Conservation (phyloP, 2,329 filamentous ascomycete species). For the Ascochyta rabiei region DNA sequence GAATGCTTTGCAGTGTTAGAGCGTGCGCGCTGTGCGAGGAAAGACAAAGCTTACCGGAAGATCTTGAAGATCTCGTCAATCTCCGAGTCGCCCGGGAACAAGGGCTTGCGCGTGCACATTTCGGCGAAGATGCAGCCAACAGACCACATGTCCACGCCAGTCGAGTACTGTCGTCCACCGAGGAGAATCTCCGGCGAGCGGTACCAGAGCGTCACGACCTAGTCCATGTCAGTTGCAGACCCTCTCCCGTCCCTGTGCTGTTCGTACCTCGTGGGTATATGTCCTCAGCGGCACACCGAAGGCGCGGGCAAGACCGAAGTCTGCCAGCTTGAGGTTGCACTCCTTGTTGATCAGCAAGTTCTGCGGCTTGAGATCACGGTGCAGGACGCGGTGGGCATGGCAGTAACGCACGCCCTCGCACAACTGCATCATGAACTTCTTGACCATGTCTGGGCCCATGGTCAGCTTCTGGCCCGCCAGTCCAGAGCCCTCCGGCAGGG, state of each 20-base stretch:
- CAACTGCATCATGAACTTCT: conserved; percentile 91
- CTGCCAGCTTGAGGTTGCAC: conserved; percentile 86
- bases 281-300: conserved; percentile 91
- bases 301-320: conserved; percentile 87
- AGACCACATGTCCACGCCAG: conserved; percentile 95
- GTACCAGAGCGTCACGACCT: conserved; percentile 93
- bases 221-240: conserved; percentile 19
- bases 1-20: conserved; percentile 50
- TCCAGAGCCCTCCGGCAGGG: conserved; percentile 77
- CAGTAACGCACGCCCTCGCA: conserved; percentile 86
- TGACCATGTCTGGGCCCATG: conserved; percentile 79
- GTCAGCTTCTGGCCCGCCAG: conserved; percentile 70
- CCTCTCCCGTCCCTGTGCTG: not conserved
- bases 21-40: not conserved
- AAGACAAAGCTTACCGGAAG: conserved; percentile 70
- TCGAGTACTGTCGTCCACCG: conserved; percentile 89
- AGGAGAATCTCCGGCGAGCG: conserved; percentile 88
- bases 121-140: conserved; percentile 94
- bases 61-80: conserved; percentile 96
- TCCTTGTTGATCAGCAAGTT: conserved; percentile 86
- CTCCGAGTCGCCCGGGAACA: conserved; percentile 91
- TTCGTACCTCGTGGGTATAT: conserved; percentile 80
- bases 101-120: conserved; percentile 91
- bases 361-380: conserved; percentile 89
- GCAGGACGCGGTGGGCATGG: conserved; percentile 84